Base-by-base conservation (phyloP, 345 rosid genomes). In the Hevea brasiliensis region DNA sequence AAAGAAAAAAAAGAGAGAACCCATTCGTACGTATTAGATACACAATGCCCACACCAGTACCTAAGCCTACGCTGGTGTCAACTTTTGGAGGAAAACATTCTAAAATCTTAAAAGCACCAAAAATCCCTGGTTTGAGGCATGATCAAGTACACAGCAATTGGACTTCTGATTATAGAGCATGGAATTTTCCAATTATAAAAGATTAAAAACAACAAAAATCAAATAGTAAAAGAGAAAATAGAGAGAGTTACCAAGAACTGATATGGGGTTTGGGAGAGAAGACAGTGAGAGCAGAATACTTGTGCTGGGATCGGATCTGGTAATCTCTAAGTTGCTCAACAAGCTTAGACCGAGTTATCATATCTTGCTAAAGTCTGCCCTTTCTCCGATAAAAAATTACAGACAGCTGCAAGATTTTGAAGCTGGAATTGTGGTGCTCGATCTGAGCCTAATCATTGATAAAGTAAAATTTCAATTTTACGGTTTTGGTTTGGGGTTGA, bases 321-420 rank as follows among this genome's bases (percentile, higher is more conserved):
- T 74, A 73, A 65, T 83, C 85, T 61, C 87, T 76, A 71, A 84
- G 81, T 79, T 80, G 88, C 85, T 88, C 91, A 7, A 76, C 91
- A 60, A 86, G 87, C 78, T 83, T 84, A 59, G 89, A 84, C 65
- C 87, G 74, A 42, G 91, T 87, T 59, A 87, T 84, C 91, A 85
- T 87, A 20, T 35, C 68, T 76, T 66, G 27, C 18, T 21, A 40
- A 32, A 18, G 6, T 42, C 35, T 41, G 1, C 59, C 55, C 44
- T 60, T 65, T 59, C 77, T 58, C 48, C 67, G 15, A 67, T 23
- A 58, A 24, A 57, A 11, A 57, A 23, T 21, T 57, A 8, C 32
- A 1, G 6, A 7, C 13, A 44, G 47, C 47, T 23, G 26, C 42
- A 23, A 24, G 24, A 57, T 10, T 23, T 57, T 11, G 26, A 10